phyloP scores from a whole-genome alignment of 257 asterid species.

The Cruciata laevipes region DNA sequence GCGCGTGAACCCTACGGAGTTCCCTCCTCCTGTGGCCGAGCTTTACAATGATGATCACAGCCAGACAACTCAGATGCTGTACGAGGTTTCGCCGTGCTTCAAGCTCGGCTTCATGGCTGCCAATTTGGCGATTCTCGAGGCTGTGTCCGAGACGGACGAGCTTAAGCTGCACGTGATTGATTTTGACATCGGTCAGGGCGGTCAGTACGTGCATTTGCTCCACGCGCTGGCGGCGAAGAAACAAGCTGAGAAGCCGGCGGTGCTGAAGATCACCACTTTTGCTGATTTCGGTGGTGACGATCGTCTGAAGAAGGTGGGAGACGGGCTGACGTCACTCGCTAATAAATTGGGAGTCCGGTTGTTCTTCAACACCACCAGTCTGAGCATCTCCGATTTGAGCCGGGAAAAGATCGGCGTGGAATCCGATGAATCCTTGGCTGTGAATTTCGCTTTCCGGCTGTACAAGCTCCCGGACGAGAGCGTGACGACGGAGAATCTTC shows the following conservation, averaged over 20 bases:
- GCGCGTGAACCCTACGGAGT: slow-evolving; percentile 45
- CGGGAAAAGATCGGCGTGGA: slow-evolving; percentile 38
- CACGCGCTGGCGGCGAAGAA: slow-evolving; percentile 59
- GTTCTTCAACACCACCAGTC: slow-evolving; percentile 22
- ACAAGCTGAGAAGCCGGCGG: slow-evolving; percentile 20
- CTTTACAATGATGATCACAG: slow-evolving; percentile 38
- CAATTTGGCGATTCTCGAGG: slow-evolving; percentile 66
- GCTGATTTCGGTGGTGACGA: slow-evolving; percentile 36
- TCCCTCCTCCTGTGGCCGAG: slow-evolving; percentile 32
- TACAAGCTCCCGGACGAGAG: slow-evolving; percentile 78
- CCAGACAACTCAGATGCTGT: slow-evolving; percentile 38
- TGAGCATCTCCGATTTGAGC: slow-evolving; percentile 25
- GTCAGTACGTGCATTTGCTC: slow-evolving; percentile 71
- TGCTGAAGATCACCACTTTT: slow-evolving; percentile 55
- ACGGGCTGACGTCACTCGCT: slow-evolving; percentile 33
- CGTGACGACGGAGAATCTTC: slow-evolving; percentile 66
- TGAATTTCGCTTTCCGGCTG: slow-evolving; percentile 66
- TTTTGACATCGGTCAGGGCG: slow-evolving; percentile 70
- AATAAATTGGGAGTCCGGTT: slow-evolving; percentile 39
- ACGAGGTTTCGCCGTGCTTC: slow-evolving; percentile 68
- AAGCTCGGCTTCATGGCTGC: slow-evolving; percentile 91
- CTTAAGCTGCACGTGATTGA: slow-evolving; percentile 65
- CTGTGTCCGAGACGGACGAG: slow-evolving; percentile 31
- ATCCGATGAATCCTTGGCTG: slow-evolving; percentile 50
- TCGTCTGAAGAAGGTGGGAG: slow-evolving; percentile 30